Conservation (phyloP, 1,284 basidiomycete species). For the Microbotryomycetes sp. region DNA sequence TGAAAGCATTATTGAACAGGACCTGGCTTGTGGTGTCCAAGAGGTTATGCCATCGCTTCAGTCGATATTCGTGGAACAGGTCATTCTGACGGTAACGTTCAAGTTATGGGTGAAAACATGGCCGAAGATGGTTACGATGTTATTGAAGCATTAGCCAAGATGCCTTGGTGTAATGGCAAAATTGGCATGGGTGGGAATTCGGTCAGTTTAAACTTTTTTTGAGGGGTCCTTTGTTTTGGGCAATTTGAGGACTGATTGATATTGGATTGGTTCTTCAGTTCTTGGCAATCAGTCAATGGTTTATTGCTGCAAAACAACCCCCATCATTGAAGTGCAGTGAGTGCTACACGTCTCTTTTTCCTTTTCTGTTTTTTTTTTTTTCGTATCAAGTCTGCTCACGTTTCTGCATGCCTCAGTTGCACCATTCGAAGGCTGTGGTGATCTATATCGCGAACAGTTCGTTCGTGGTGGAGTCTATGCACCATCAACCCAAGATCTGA, state of each 20-base stretch:
- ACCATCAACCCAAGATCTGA: slow-evolving; percentile 20
- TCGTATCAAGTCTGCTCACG: too few relatives aligned
- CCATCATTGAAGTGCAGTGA: slow-evolving; percentile 35
- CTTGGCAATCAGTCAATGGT: slow-evolving; percentile 35
- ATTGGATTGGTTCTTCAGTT: slow-evolving; percentile 1
- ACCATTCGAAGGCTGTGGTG: slow-evolving; percentile 35
- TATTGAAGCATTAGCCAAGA: slow-evolving; percentile 32
- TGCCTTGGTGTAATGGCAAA: slow-evolving; percentile 32
- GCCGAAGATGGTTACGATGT: slow-evolving; percentile 33
- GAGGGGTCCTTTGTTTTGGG: background rate
- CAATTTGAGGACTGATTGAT: background rate
- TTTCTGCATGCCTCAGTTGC: too few relatives aligned
- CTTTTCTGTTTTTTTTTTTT: too few relatives aligned
- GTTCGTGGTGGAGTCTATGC: slow-evolving; percentile 27
- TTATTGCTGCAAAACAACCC: slow-evolving; percentile 35
- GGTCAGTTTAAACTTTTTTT: slow-evolving; percentile 2
- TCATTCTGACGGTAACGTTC: slow-evolving; percentile 26
- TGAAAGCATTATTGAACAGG: too few relatives aligned
- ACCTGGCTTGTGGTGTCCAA: slow-evolving; percentile 34
- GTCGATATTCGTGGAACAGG: slow-evolving; percentile 33
- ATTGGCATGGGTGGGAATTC: slow-evolving; percentile 34
- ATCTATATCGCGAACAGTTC: slow-evolving; percentile 29
- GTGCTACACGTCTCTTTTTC: too few relatives aligned
- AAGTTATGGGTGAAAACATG: slow-evolving; percentile 19
- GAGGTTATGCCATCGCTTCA: slow-evolving; percentile 37